Base-by-base conservation (phyloP, 2,329 filamentous ascomycete species). In the Chaetomiaceae sp. region DNA sequence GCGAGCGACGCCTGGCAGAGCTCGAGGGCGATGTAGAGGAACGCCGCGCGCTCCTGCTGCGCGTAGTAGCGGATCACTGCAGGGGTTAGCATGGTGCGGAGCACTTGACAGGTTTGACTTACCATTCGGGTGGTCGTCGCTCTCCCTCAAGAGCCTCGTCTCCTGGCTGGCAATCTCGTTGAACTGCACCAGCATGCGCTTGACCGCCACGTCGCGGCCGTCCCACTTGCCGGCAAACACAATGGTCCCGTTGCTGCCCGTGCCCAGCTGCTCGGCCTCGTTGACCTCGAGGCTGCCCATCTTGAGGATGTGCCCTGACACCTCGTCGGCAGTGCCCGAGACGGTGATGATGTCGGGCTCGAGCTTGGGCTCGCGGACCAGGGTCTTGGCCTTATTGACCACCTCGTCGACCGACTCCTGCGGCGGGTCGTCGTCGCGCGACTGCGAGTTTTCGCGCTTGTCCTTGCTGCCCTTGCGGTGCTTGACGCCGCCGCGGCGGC, bases 171-270 rank as follows among this genome's bases (percentile, higher is more conserved):
- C 94, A 62, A 99, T 89, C 60, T 96, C 92, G 67, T 91, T 96
- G 64, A 96, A 96, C 62, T 96, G 89, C 31, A 92, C 89, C 56
- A 97, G 77, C 90, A 99, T 95, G 31, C 94, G 84, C 76, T 99
- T 99, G 44, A 99, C 90, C 1, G 94, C 94, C 23, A 99, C 92
- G 40, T 91, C 87, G 47, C 91, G 86, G 22, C 91, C 91, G 68
- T 95, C 94, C 68, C 95, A 97, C 50, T 85, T 89, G n/a, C 94
- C 94, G 45, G 89, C 87, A 69, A 94, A 97, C 0, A 99, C 94
- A 49, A 95, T 84, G 0, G 94, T 99, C n/a, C 94, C 94, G 66
- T 96, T 95, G 69, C 92, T 97, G 51, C 94, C 94, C 55, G 89
- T 86, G 20, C 84, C 84, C 27, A 87, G 75, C 59, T 85, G 80